These are phyloP conservation scores for Puccinia polysora DNA, from an alignment of 1,284 basidiomycete genomes.

Conservation along the genomic window DNA sequence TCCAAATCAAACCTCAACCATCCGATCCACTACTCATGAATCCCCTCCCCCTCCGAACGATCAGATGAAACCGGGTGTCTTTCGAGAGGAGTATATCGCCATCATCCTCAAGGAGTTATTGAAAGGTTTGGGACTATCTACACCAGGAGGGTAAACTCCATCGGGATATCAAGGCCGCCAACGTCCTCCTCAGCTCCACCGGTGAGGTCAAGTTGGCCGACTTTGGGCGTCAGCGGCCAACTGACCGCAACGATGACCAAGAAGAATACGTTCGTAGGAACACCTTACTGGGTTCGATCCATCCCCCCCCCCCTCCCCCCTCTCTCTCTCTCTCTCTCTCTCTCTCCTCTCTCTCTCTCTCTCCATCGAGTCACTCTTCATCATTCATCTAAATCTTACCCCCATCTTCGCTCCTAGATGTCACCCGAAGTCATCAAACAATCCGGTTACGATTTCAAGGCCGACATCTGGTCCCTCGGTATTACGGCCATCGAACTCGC, in stretches of 20 bases:
- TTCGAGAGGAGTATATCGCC: conserved; percentile 97
- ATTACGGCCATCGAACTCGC: conserved; percentile 98
- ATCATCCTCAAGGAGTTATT: conserved; percentile 83
- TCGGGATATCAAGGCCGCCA: conserved; percentile 97
- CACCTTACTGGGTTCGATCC: conserved; percentile 54
- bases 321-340: neutral
- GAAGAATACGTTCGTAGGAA: conserved; percentile 98
- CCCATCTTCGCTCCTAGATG: conserved; percentile 80
- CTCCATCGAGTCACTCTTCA: too few relatives aligned
- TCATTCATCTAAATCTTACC: neutral
- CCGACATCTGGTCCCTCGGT: conserved; percentile 67
- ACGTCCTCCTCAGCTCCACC: conserved; percentile 83
- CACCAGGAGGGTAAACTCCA: conserved; percentile 95
- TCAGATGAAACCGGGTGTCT: conserved; percentile 97
- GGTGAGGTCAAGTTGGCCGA: conserved; percentile 99
- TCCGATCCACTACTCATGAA: neutral
- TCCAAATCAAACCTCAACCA: too few relatives aligned
- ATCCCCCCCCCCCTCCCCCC: too few relatives aligned
- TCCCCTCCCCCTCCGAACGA: neutral
- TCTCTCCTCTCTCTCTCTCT: too few relatives aligned
- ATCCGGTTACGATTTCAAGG: conserved; percentile 97
- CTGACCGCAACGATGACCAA: conserved; percentile 67
- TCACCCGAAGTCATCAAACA: conserved; percentile 99
- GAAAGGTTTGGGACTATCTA: conserved; percentile 85
- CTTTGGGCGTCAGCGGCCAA: conserved; percentile 98